These are phyloP conservation scores for Tilletia setariae DNA, from an alignment of 1,284 basidiomycete species.

Conservation along the genomic window DNA sequence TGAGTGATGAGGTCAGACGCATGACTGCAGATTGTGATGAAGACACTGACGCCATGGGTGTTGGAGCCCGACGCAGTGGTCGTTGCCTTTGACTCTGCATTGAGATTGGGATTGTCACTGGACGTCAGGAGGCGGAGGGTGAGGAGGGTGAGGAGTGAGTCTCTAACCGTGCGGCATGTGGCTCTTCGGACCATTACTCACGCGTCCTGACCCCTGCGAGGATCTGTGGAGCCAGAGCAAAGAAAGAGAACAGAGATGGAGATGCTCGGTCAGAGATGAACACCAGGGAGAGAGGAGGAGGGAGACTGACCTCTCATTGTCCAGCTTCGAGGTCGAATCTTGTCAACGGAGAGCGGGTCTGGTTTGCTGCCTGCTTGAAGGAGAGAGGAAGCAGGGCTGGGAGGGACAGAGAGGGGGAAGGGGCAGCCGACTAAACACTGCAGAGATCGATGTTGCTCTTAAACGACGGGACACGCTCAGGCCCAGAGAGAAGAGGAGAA, in stretches of 20 bases:
- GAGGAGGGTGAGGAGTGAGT: neutral
- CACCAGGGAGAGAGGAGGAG: neutral
- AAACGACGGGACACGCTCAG: too few relatives aligned
- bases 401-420: neutral
- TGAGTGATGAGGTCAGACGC: neutral
- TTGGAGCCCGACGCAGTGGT: constrained; percentile 68
- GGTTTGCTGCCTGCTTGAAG: too few relatives aligned
- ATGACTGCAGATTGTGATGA: constrained; percentile 2
- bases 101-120: constrained; percentile 46
- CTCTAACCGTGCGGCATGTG: too few relatives aligned
- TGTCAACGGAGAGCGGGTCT: too few relatives aligned
- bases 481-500: too few relatives aligned
- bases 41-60: constrained; percentile 68
- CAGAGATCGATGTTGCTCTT: too few relatives aligned
- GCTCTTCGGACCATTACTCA: too few relatives aligned
- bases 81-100: constrained; percentile 73
- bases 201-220: constrained; percentile 9
- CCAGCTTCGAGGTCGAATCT: constrained; percentile 14
- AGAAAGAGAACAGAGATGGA: neutral
- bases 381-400: too few relatives aligned
- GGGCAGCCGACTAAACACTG: neutral
- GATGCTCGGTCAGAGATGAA: neutral
- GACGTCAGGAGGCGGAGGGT: neutral
- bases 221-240: neutral
- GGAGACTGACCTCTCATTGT: constrained; percentile 13